A percentile compares a stretch with the other conserved stretches of the same genome.
Evolutionary conservation across 495 filamentous ascomycete genomes (phyloP).

Genomic region (Neurospora sp.): DNA sequence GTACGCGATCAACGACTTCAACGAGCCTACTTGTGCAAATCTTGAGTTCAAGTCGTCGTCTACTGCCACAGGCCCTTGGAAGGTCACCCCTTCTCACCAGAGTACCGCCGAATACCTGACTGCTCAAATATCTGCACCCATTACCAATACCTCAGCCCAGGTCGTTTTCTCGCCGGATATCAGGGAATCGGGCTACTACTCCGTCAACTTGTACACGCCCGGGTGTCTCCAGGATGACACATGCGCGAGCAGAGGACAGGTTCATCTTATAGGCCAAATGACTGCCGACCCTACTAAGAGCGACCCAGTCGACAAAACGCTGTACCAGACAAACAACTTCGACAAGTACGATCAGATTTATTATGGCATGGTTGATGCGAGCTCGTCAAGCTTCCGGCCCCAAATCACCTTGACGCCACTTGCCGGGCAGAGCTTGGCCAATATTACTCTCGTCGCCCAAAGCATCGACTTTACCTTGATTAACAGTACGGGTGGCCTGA

Average conservation of each 20-base stretch:
- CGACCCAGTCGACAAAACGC: conserved; percentile 35
- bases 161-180: conserved; percentile 81
- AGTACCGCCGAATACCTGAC: conserved; percentile 70
- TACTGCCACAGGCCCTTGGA: conserved; percentile 65
- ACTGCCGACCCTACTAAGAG: conserved; percentile 37
- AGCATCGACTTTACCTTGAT: conserved; percentile 67
- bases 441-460: conserved; percentile 76
- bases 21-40: conserved; percentile 73
- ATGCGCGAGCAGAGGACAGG: conserved; percentile 63
- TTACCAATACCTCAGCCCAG: conserved; percentile 46
- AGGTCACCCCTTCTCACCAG: conserved; percentile 43
- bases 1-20: conserved; percentile 78
- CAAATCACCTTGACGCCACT: conserved; percentile 67
- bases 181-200: conserved; percentile 81
- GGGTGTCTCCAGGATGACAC: conserved; percentile 74
- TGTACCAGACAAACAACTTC: conserved; percentile 84
- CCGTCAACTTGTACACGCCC: conserved; percentile 79
- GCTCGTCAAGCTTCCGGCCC: conserved; percentile 64
- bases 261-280: conserved; percentile 69
- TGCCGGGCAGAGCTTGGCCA: conserved; percentile 46
- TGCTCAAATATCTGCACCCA: conserved; percentile 44
- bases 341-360: conserved; percentile 94
- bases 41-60: conserved; percentile 54
- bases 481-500: conserved; percentile 61
- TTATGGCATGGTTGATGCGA: conserved; percentile 70